A percentile compares a stretch with the other conserved stretches of the same genome.
phyloP scores from a whole-genome alignment of 2,329 filamentous ascomycete genomes.

The Rhexocercosporidium sp. region DNA sequence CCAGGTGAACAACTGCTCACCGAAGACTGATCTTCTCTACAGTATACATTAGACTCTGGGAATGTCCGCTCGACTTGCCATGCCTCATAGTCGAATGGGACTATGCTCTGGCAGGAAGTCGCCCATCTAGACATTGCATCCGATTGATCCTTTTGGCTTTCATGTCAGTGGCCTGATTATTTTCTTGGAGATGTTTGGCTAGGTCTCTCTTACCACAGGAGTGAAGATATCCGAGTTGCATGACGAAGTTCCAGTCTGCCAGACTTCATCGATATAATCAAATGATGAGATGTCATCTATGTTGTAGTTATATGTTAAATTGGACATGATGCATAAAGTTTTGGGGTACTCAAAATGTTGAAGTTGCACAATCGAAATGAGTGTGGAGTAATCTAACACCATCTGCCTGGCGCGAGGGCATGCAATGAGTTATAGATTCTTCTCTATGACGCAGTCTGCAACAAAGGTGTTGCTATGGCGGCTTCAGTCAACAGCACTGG shows the following conservation, averaged over 20 bases:
- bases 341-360: background rate
- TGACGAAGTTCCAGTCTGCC: constrained; percentile 10
- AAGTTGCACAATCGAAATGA: background rate
- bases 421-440: background rate
- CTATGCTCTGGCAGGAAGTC: background rate
- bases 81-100: constrained; percentile 1
- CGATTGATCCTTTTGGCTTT: background rate
- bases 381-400: background rate
- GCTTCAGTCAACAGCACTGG: background rate
- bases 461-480: background rate
- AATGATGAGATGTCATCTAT: background rate
- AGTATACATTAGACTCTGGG: background rate
- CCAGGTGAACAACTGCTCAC: background rate
- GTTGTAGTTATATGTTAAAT: background rate
- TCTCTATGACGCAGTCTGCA: background rate
- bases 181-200: background rate
- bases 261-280: constrained; percentile 5
- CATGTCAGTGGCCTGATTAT: background rate
- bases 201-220: background rate
- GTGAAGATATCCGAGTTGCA: constrained; percentile 1
- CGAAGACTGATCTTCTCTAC: background rate
- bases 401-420: background rate
- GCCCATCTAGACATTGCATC: background rate
- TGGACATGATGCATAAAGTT: background rate
- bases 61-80: background rate